These are phyloP conservation scores for Globisporangium lucens DNA, from an alignment of 352 stramenopile species.

Conservation along the genomic window DNA sequence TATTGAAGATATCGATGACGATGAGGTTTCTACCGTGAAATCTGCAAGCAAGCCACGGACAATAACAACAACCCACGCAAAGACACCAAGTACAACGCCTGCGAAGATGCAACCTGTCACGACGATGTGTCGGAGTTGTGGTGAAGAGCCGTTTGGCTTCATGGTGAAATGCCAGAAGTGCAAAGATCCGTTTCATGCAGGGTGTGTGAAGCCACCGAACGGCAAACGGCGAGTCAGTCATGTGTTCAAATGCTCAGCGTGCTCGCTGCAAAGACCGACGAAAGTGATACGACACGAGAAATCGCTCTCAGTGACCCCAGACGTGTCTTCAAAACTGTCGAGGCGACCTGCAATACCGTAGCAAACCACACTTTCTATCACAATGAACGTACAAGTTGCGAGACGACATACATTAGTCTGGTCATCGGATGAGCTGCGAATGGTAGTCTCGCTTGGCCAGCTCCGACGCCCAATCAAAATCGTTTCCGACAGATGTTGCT, in stretches of 20 bases:
- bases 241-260: constrained; percentile 28
- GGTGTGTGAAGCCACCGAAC: constrained; percentile 29
- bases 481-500: constrained; percentile 59
- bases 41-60: not conserved
- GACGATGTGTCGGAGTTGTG: constrained; percentile 19
- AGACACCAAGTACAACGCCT: not conserved
- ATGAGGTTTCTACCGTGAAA: not conserved
- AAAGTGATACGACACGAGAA: constrained; percentile 20
- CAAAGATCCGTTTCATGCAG: constrained; percentile 42
- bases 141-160: constrained; percentile 45
- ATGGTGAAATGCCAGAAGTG: constrained; percentile 59
- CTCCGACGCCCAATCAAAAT: constrained; percentile 19
- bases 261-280: constrained; percentile 23
- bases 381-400: not conserved
- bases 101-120: not conserved
- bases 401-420: not conserved
- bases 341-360: not conserved
- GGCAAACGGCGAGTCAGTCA: constrained; percentile 29
- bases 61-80: not conserved
- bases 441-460: not conserved
- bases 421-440: not conserved
- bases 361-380: not conserved
- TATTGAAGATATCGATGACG: constrained; percentile 12
- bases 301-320: not conserved
- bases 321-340: not conserved